Conservation (phyloP, 176 grass and related monocot species). For the Triticum dicoccoides region DNA sequence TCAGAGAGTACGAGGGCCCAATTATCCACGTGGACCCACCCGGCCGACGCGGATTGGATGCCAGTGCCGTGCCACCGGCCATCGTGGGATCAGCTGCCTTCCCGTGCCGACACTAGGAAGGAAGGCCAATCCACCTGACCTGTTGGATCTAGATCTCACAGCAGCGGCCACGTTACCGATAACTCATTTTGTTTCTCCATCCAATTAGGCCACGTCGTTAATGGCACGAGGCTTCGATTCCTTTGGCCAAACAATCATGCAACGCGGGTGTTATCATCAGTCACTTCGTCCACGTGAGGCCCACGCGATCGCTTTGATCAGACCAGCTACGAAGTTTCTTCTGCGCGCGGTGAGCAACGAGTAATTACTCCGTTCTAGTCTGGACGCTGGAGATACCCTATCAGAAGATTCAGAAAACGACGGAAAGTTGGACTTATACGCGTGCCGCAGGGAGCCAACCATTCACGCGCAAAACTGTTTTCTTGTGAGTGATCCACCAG, state of each 20-base stretch:
- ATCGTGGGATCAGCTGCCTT: too few relatives aligned
- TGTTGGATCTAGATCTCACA: constrained; percentile 1
- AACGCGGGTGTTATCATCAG: background rate
- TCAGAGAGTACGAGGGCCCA: too few relatives aligned
- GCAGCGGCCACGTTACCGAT: background rate
- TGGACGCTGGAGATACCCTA: too few relatives aligned
- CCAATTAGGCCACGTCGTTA: background rate
- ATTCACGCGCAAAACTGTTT: background rate
- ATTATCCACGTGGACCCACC: too few relatives aligned
- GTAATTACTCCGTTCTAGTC: too few relatives aligned
- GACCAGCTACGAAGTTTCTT: background rate
- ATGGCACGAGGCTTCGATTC: background rate
- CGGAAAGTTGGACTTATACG: background rate
- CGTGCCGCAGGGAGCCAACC: background rate
- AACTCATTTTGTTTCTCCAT: background rate
- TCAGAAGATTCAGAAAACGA: background rate
- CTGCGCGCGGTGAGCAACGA: background rate
- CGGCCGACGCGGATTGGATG: too few relatives aligned
- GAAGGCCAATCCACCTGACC: background rate
- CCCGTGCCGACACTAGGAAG: too few relatives aligned
- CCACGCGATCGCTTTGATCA: background rate
- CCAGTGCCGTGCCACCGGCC: too few relatives aligned
- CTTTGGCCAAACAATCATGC: background rate
- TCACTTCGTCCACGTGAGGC: background rate
- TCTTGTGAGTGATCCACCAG: too few relatives aligned